Base-by-base conservation (phyloP, 1,284 basidiomycete species). In the Lignosus rhinocerotis region DNA sequence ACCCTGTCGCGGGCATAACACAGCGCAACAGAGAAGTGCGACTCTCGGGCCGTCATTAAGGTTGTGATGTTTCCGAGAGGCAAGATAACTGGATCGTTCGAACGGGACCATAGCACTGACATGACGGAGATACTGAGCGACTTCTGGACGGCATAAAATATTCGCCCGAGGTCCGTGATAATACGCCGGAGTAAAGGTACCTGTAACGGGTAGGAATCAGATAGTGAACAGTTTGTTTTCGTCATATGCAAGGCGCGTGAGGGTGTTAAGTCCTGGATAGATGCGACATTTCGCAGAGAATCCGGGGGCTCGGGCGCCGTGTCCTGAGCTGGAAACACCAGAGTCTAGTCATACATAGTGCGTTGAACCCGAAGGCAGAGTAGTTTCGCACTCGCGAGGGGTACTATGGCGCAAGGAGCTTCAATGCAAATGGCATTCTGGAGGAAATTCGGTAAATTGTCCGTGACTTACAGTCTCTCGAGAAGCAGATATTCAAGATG, bases 381-480 rank as follows among this genome's bases (percentile, higher is more conserved):
- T 31, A 25, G 19, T 11, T 21, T 42, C 14, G 39, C 17, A 41
- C 3, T 8, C 32, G 32, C 25, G 42, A 17, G 42, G 17, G 31
- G 7, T n/a, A 25, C 46, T 46, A 16, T 30, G 49, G 25, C 42
- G 25, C 34, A 50, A 16, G 43, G 41, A 32, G 12, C 36, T 25
- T 57, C 12, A 16, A 17, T 32, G 55, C n/a, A 36, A 16, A 36
- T n/a, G 41, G 31, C 48, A 53, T 45, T 43, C 49, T 53, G 62
- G 62, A 61, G 59, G 59, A 64, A 57, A 59, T 39, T 64, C 62
- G 62, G 62, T 21, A 52, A 64, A 64, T 53, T 33, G 38, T 42
- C 34, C 32, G 25, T 30, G 51, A 43, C 57, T 59, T 60, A 56
- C 59, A 45, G 53, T 52, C 45, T 46, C 43, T 51, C 43, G 31